These are phyloP conservation scores for Pseudocercospora musae DNA, from an alignment of 2,329 filamentous ascomycete species.

Conservation along the genomic window DNA sequence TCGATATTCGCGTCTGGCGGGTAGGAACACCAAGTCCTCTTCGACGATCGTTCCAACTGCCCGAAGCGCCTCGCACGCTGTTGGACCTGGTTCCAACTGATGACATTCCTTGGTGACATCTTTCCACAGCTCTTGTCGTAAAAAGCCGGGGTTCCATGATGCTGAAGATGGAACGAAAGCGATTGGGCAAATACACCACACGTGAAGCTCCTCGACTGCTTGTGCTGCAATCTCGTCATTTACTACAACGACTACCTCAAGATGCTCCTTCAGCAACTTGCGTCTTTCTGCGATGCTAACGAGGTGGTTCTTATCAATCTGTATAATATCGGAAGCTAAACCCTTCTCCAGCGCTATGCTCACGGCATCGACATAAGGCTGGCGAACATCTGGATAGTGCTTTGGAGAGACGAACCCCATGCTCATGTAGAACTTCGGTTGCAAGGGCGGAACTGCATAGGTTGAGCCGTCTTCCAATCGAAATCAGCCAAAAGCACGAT, in stretches of 20 bases:
- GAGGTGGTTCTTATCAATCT: neutral
- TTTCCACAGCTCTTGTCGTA: neutral
- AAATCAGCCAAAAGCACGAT: neutral
- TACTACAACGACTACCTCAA: neutral
- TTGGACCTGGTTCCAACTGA: neutral
- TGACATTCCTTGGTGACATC: neutral
- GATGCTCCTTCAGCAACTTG: neutral
- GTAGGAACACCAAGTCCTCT: neutral
- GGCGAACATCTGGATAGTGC: too few relatives aligned
- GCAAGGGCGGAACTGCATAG: neutral
- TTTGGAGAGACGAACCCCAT: neutral
- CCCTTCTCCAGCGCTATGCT: neutral
- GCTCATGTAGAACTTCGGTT: neutral
- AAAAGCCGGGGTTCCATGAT: neutral
- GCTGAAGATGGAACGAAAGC: neutral
- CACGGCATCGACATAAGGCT: too few relatives aligned
- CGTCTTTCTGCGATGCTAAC: neutral
- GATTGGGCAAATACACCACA: neutral
- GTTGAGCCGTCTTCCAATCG: neutral
- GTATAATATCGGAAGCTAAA: neutral
- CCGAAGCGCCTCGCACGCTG: neutral
- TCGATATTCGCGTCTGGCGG: neutral
- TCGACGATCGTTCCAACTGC: neutral
- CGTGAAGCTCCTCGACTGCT: neutral
- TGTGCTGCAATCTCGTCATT: neutral